A percentile compares a stretch with the other conserved stretches of the same genome.
Conservation (phyloP, 2,329 filamentous ascomycete species). For the Sphaerostilbella broomeana region DNA sequence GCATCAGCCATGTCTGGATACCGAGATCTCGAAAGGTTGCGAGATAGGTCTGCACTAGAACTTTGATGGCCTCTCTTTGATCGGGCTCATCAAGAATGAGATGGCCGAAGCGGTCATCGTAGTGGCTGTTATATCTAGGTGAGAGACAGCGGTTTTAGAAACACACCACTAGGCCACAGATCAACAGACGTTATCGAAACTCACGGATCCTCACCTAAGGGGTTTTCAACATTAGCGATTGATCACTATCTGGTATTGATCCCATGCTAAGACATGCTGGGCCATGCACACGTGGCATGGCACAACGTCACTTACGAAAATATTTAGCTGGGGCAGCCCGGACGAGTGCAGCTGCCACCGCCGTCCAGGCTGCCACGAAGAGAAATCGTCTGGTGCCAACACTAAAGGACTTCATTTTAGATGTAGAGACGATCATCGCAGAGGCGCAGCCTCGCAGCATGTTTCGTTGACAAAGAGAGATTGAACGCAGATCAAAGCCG, state of each 20-base stretch:
- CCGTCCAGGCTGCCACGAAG: conserved; percentile 1
- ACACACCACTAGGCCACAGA: background rate
- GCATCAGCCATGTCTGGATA: conserved; percentile 75
- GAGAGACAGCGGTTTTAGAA: background rate
- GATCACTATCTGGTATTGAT: background rate
- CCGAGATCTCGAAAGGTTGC: conserved; percentile 58
- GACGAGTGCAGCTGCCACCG: conserved; percentile 1
- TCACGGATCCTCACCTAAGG: conserved; percentile 5
- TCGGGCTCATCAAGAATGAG: conserved; percentile 44
- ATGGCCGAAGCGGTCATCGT: conserved; percentile 34
- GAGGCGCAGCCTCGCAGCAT: background rate
- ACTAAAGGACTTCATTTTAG: conserved; percentile 3
- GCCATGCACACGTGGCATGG: background rate
- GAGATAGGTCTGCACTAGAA: conserved; percentile 67
- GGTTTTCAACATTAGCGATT: background rate
- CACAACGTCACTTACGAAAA: conserved; percentile 17
- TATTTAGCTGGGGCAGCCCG: conserved; percentile 17
- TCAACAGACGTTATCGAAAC: conserved; percentile 1
- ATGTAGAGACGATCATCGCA: background rate
- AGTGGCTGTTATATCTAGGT: conserved; percentile 24
- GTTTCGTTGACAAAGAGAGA: background rate
- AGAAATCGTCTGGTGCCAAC: conserved; percentile 1
- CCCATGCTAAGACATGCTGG: background rate
- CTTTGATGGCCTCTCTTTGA: conserved; percentile 53
- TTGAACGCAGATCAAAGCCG: background rate